Base-by-base conservation (phyloP, 768 basidiomycete species). In the Auriculariales sp. region DNA sequence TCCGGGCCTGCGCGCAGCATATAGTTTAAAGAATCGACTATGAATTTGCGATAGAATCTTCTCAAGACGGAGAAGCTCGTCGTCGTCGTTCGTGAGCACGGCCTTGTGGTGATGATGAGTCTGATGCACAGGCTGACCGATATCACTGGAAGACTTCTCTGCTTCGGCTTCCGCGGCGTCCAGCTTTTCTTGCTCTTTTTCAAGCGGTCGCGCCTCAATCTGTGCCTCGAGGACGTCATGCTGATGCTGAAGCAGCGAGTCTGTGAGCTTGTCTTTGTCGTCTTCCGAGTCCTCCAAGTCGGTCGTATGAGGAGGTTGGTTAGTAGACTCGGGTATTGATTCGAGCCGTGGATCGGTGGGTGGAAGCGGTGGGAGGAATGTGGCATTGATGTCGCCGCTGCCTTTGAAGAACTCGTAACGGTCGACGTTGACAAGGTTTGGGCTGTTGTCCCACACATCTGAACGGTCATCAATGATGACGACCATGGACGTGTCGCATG, bases 401-500 rank as follows among this genome's bases (percentile, higher is more conserved):
- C 93, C 93, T 52, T 95, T 74, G 60, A 97, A 99, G 67, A 99
- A 99, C 60, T 98, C 94, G 59, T 93, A 99, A 49, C 94, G 94
- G 22, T 97, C 78, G 51, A 98, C 94, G 70, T 97, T 94, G 61
- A 98, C 75, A 32, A 99, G 72, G 65, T 99, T 97, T 2, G 93
- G 91, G 59, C 87, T 87, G 78, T 91, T 91, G 59, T 91, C 88
- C 95, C 95, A 99, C 28, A 99, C 94, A 61, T 99, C 95, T 3
- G 90, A 85, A 24, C 95, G 81, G 66, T 99, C 95, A 64, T 99
- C 95, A 52, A 99, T 98, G 57, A 99, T 87, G 56, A 98, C 94
- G 1, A 98, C 94, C 94, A 95, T 99, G 24, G 89, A 91, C 32
- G 88, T 91, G 65, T 98, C 94, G 50, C 88, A 91, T 4, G 95